Base-by-base conservation (phyloP, 1,284 basidiomycete species). In the Pseudozyma hubeiensis region DNA sequence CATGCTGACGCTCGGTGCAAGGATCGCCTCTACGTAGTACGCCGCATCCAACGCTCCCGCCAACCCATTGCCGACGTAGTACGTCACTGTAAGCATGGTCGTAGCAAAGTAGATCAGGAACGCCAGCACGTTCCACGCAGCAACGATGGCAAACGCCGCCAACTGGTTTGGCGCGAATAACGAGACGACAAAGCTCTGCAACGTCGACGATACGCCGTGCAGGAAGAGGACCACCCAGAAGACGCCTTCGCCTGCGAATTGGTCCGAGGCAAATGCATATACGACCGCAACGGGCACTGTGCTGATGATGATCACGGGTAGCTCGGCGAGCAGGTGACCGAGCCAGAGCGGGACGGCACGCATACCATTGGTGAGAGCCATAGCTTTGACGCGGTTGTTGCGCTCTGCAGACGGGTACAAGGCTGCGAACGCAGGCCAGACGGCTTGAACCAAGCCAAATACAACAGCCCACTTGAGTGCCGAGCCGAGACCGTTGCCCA, bases 401-500 rank as follows among this genome's bases (percentile, higher is more conserved):
- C 89, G 88, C 80, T 91, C 91, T 70, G 87, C 88, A 16, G 89
- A 88, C 7, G 92, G 90, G 81, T 93, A 93, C 13, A 93, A 82
- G 9, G 90, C 87, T 67, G 90, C 92, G 84, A 93, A 93, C 0
- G 92, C 91, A 3, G 92, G 91, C 82, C 89, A 93, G 0, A 91
- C 89, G 16, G 90, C 87, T 89, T 91, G 74, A 0, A 60, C 71
- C n/a, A 74, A 44, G 0, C 71, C 71, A 29, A 74, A 57, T 6
- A 74, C 62, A 3, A 64, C 57, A 0, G 70, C 61, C 70, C 70
- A 73, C 30, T 73, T 73, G 37, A 73, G 61, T 1, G 61, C 37
- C 4, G 37, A 51, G 31, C 70, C 70, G 8, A 73, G 57, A 17
- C 70, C 70, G 43, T 43, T 69, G 31, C 62, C 65, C 5, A 73